Percentiles rank a stretch among this genome's conserved stretches.
Evolutionary conservation across 305 asterid genomes (phyloP).

Genomic region (Caryopteris hybrid): DNA sequence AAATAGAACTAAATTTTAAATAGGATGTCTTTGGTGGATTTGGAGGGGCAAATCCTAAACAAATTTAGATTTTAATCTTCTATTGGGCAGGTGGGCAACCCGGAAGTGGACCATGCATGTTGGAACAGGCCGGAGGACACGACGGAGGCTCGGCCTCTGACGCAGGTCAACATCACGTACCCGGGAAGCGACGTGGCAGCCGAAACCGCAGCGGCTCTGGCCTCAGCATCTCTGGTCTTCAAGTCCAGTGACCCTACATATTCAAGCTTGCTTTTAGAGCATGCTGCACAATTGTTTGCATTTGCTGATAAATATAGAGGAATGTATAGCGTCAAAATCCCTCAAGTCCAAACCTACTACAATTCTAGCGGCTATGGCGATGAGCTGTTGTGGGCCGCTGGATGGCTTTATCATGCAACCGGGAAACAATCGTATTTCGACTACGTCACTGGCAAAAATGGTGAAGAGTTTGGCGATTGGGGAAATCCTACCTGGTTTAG

Average conservation of each 20-base stretch:
- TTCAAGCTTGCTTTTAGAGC: conserved; percentile 56
- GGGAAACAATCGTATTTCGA: conserved; percentile 46
- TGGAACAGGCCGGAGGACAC: conserved; percentile 80
- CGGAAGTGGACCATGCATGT: conserved; percentile 59
- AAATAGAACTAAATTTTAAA: no score
- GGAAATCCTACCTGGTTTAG: conserved; percentile 88
- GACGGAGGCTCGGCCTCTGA: conserved; percentile 50
- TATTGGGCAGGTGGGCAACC: conserved; percentile 66
- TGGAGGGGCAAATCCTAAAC: no score
- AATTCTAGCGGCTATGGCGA: conserved; percentile 87
- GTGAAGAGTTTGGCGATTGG: conserved; percentile 49
- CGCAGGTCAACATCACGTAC: conserved; percentile 45
- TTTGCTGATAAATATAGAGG: conserved; percentile 64
- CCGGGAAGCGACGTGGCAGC: conserved; percentile 84
- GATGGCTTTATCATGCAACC: conserved; percentile 88
- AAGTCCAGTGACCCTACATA: conserved; percentile 40
- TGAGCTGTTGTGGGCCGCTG: conserved; percentile 91
- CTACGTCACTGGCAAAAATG: conserved; percentile 58
- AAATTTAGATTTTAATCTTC: no score
- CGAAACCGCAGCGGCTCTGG: conserved; percentile 84
- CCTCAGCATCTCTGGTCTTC: conserved; percentile 72
- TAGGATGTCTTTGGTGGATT: no score
- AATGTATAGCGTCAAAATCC: conserved; percentile 53
- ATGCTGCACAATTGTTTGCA: conserved; percentile 54
- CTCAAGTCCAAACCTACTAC: conserved; percentile 49